These are phyloP conservation scores for Cladophialophora yegresii DNA, from an alignment of 2,329 filamentous ascomycete species.

Conservation along the genomic window DNA sequence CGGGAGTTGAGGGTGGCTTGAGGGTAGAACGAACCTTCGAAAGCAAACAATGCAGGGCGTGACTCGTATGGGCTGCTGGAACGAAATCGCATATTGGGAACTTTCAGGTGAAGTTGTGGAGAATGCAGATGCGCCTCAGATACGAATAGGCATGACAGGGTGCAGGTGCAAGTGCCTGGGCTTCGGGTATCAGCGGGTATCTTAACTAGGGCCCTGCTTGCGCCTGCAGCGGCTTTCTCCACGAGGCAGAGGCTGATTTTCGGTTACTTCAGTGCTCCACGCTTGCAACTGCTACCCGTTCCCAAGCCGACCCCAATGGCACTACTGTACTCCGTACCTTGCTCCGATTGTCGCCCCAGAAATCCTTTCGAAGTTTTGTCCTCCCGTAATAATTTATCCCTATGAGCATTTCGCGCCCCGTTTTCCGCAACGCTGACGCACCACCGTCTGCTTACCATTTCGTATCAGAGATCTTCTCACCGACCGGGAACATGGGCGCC, in stretches of 20 bases:
- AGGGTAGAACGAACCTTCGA: background rate
- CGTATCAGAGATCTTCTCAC: background rate
- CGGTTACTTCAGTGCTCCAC: background rate
- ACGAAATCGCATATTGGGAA: constrained; percentile 3
- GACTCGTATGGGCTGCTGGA: background rate
- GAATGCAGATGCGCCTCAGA: background rate
- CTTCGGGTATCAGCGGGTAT: background rate
- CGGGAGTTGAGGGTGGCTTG: background rate
- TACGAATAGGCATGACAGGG: background rate
- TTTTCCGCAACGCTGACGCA: constrained; percentile 15
- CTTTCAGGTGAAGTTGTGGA: background rate
- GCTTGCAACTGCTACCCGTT: background rate
- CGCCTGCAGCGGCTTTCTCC: background rate
- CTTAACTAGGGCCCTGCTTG: background rate
- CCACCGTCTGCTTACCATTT: constrained; percentile 4
- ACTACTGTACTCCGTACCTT: background rate
- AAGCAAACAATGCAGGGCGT: background rate
- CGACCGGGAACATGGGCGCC: constrained; percentile 6
- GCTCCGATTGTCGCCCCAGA: constrained; percentile 12
- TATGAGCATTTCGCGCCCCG: background rate
- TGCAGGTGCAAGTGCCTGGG: background rate
- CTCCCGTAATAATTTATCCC: constrained; percentile 6
- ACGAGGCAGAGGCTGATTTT: background rate
- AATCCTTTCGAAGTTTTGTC: background rate
- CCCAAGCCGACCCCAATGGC: background rate